Evolutionary conservation across 2,329 filamentous ascomycete species (phyloP).

Genomic region (Aspergillus tubingensis): DNA sequence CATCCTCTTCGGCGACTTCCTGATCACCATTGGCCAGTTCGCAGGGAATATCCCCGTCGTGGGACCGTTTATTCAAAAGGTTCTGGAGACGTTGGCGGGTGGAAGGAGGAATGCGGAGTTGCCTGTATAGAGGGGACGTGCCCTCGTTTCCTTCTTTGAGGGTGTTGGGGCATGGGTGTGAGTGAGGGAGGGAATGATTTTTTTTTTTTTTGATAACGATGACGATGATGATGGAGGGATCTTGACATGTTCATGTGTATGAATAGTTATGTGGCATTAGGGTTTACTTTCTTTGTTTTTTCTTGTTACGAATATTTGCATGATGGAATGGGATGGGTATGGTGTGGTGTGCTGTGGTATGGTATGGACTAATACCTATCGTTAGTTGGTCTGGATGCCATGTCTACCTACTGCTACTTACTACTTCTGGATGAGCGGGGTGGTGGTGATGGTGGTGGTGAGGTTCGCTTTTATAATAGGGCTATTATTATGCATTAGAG

Average conservation of each 20-base stretch:
- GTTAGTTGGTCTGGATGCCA: not conserved
- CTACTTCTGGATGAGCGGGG: not conserved
- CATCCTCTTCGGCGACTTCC: constrained; percentile 92
- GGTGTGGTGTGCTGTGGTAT: not conserved
- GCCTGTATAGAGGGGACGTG: constrained; percentile 29
- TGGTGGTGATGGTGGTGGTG: not conserved
- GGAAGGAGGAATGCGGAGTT: constrained; percentile 74
- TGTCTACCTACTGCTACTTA: not conserved
- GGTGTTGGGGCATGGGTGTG: not conserved
- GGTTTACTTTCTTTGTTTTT: too few species aligned
- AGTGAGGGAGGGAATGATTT: too few species aligned
- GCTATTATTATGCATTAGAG: not conserved
- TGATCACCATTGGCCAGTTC: constrained; percentile 88
- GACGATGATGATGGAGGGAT: not conserved
- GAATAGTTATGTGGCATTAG: not conserved
- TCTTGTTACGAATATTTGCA: not conserved
- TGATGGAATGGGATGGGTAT: not conserved
- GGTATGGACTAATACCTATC: not conserved
- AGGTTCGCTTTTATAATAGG: not conserved
- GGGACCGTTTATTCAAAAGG: constrained; percentile 78
- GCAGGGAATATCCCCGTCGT: constrained; percentile 81
- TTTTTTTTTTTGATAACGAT: not conserved
- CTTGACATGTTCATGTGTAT: not conserved
- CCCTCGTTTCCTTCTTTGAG: too few species aligned
- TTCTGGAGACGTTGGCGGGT: constrained; percentile 70